phyloP scores from a whole-genome alignment of 2,329 filamentous ascomycete genomes.

The Epichloe hybrida region DNA sequence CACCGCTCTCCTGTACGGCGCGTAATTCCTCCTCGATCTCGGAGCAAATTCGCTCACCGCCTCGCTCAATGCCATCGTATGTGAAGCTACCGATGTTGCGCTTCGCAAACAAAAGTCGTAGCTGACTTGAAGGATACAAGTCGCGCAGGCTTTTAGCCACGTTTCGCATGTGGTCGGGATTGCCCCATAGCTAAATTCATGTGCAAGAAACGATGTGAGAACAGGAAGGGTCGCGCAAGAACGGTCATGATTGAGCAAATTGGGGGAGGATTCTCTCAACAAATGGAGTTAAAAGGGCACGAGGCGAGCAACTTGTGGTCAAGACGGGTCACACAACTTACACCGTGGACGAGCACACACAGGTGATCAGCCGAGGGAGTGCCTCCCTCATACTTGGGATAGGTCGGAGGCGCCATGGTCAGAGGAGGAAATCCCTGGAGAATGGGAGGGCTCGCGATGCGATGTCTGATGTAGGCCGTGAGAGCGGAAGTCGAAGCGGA shows the following conservation, averaged over 20 bases:
- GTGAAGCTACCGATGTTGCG: constrained; percentile 61
- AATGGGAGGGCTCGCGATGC: constrained; percentile 3
- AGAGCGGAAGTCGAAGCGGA: not conserved
- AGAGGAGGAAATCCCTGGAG: constrained; percentile 2
- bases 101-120: constrained; percentile 59
- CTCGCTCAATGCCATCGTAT: constrained; percentile 55
- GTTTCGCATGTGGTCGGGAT: constrained; percentile 57
- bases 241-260: not conserved
- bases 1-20: constrained; percentile 44
- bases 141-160: constrained; percentile 53
- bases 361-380: constrained; percentile 51
- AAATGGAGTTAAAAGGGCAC: not conserved
- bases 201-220: not conserved
- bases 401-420: constrained; percentile 6
- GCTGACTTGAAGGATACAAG: constrained; percentile 44
- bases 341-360: constrained; percentile 65
- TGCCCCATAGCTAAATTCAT: constrained; percentile 54
- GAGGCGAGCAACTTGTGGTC: not conserved
- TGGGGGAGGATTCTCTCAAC: not conserved
- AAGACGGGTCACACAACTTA: constrained; percentile 25
- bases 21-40: constrained; percentile 54
- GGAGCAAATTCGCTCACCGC: constrained; percentile 52
- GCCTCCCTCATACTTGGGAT: constrained; percentile 31
- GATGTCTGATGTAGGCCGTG: constrained; percentile 10
- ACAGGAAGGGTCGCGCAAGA: not conserved